Evolutionary conservation across 108 stramenopile genomes (phyloP).

Genomic region (Skeletonema menzelii): DNA sequence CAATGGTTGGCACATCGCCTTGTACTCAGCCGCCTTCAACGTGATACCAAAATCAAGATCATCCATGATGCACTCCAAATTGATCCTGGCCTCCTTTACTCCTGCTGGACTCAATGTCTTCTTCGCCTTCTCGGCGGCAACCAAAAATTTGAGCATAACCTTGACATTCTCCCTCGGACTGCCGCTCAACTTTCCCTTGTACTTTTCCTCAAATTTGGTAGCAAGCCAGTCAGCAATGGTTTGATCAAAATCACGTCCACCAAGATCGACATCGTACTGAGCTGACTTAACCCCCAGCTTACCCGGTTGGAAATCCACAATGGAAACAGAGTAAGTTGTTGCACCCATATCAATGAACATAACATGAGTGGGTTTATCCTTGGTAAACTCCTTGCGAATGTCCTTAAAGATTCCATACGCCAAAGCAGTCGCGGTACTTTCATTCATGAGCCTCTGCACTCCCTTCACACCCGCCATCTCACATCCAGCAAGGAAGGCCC

Average conservation of each 20-base stretch:
- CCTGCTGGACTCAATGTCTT: constrained; percentile 97
- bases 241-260: constrained; percentile 93
- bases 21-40: constrained; percentile 85
- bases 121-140: constrained; percentile 96
- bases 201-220: constrained; percentile 88
- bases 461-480: constrained; percentile 89
- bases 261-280: constrained; percentile 81
- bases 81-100: constrained; percentile 92
- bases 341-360: constrained; percentile 94
- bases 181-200: constrained; percentile 74
- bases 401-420: constrained; percentile 99
- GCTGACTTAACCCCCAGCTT: constrained; percentile 87
- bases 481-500: constrained; percentile 89
- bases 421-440: constrained; percentile 93
- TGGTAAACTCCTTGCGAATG: constrained; percentile 88
- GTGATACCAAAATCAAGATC: constrained; percentile 90
- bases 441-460: constrained; percentile 93
- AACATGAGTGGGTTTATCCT: constrained; percentile 80
- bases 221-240: constrained; percentile 91
- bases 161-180: constrained; percentile 80
- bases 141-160: constrained; percentile 90
- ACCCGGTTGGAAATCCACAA: constrained; percentile 92
- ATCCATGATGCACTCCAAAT: constrained; percentile 93
- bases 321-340: constrained; percentile 88
- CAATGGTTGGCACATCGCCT: constrained; percentile 76